These are phyloP conservation scores for Tuber melanosporum DNA, from an alignment of 495 filamentous ascomycete genomes.

Conservation along the genomic window DNA sequence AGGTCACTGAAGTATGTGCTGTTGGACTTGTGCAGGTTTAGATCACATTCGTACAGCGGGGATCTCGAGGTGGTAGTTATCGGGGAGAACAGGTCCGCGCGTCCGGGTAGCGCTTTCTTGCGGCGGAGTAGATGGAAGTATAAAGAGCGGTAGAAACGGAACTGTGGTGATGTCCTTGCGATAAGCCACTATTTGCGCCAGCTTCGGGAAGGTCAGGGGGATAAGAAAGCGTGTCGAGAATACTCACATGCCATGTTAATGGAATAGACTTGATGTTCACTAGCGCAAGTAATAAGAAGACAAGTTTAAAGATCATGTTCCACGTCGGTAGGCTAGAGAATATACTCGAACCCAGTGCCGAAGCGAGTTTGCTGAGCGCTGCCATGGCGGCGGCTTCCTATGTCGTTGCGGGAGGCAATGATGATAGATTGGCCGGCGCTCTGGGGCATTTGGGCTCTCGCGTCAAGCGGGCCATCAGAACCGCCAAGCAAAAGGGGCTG, in stretches of 20 bases:
- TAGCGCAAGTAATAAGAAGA: slow-evolving; percentile 49
- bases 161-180: slow-evolving; percentile 42
- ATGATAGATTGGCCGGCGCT: neutral
- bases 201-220: neutral
- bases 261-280: slow-evolving; percentile 68
- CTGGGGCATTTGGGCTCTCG: neutral
- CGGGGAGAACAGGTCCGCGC: slow-evolving; percentile 56
- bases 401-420: neutral
- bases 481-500: slow-evolving; percentile 1
- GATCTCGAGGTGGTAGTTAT: slow-evolving; percentile 55
- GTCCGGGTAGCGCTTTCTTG: slow-evolving; percentile 41
- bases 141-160: slow-evolving; percentile 59
- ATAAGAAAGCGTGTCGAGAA: neutral
- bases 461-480: neutral
- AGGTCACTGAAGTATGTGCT: slow-evolving; percentile 77
- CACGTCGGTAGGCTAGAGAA: slow-evolving; percentile 15
- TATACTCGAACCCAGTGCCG: neutral
- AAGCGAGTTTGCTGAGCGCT: slow-evolving; percentile 23
- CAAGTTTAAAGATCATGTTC: slow-evolving; percentile 17
- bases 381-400: slow-evolving; percentile 17
- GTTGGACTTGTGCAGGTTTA: slow-evolving; percentile 82
- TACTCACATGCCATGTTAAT: slow-evolving; percentile 65
- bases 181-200: slow-evolving; percentile 9
- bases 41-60: slow-evolving; percentile 64
- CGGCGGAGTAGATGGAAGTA: slow-evolving; percentile 55